Base-by-base conservation (phyloP, 139 green algal species). In the Picochlorum sp. region DNA sequence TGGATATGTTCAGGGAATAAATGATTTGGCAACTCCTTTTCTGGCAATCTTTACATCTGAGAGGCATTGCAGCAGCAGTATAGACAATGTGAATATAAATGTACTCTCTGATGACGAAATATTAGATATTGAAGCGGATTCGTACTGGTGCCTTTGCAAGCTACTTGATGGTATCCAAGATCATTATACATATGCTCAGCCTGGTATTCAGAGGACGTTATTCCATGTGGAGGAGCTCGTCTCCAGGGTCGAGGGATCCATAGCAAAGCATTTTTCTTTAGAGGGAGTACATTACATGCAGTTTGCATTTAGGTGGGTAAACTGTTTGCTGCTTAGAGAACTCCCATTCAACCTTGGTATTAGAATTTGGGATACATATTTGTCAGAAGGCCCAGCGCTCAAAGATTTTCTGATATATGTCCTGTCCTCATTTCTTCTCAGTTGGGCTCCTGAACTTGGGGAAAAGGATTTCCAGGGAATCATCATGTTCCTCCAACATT, bases 221-320 rank as follows among this genome's bases (percentile, higher is more conserved):
- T 96, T 96, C 79, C 67, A 79, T 28, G 65, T 95, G 13, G 77
- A 82, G 51, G 91, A 96, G 74, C 81, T 98, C 0, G 78, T 92
- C 32, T 75, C 69, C 51, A 66, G 75, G 1, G 77, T 86, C 30
- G 69, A 88, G 34, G 74, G 75, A 54, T 62, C 69, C 3, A 52
- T 85, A 4, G 74, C 81, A 2, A 45, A 69, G 28, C 89, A 95
- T 68, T 66, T 98, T 46, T 86, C 94, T 50, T 37, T 65, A 5
- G 74, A 97, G 68, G 77, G 79, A 16, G 69, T 98, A 9, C 87
- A 98, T 74, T 96, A 95, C 65, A 89, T 98, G 54, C 92, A 98
- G 69, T 98, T 98, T 83, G 84, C 91, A 13, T 96, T 96, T 72
- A 77, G 92, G n/a, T 98, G 92, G 92, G 85, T 96, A 45, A 98